These are phyloP conservation scores for Leishmania lainsoni DNA, from an alignment of 208 protist genomes.

Conservation along the genomic window DNA sequence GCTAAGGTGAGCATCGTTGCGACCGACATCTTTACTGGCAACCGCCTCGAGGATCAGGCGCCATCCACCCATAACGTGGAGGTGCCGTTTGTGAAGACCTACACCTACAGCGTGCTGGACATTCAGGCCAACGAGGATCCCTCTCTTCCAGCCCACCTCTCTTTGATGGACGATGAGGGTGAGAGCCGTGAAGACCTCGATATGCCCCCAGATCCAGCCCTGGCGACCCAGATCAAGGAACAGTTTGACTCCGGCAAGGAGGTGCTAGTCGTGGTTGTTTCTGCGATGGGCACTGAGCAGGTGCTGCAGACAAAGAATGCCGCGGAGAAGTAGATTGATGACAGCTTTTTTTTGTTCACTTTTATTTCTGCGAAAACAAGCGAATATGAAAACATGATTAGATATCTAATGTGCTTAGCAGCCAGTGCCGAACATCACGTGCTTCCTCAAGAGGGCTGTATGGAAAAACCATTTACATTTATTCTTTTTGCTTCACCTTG, in stretches of 20 bases:
- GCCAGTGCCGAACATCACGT: neutral
- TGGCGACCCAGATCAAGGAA: slow-evolving; percentile 90
- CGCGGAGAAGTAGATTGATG: slow-evolving; percentile 56
- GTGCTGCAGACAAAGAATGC: slow-evolving; percentile 94
- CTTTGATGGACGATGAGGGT: slow-evolving; percentile 93
- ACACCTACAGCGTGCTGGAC: slow-evolving; percentile 95
- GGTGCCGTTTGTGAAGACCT: slow-evolving; percentile 94
- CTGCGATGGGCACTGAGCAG: slow-evolving; percentile 96
- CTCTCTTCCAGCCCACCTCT: slow-evolving; percentile 70
- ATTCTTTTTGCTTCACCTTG: neutral
- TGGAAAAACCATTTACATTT: neutral
- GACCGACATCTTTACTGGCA: slow-evolving; percentile 98
- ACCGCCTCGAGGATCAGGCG: slow-evolving; percentile 98
- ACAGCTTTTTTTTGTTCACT: neutral
- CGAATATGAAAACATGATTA: neutral
- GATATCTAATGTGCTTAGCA: neutral
- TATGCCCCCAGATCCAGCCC: slow-evolving; percentile 90
- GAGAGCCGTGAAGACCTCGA: slow-evolving; percentile 95
- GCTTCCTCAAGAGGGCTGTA: neutral
- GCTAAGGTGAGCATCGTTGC: slow-evolving; percentile 98
- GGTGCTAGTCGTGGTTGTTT: slow-evolving; percentile 92
- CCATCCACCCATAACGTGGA: slow-evolving; percentile 98
- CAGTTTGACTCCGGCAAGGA: slow-evolving; percentile 95
- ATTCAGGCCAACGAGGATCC: slow-evolving; percentile 92
- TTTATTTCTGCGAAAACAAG: neutral